A percentile compares a stretch with the other conserved stretches of the same genome.
Evolutionary conservation across 2,329 filamentous ascomycete species (phyloP).

Genomic region (Thermothelomyces thermophilus): DNA sequence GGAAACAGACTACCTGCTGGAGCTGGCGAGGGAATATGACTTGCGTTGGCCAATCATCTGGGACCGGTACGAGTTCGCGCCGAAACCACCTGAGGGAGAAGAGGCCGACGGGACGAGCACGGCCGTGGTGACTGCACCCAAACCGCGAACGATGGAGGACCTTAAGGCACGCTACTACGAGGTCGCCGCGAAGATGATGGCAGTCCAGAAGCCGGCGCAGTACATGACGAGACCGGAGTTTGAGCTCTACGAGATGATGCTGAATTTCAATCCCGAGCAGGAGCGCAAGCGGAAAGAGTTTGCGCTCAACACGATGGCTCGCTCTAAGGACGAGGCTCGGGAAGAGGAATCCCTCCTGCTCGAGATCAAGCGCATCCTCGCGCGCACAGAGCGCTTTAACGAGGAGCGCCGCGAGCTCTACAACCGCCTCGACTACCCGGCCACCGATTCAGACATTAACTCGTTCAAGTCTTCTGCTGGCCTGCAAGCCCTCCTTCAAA

Average conservation of each 20-base stretch:
- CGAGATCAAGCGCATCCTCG: slow-evolving; percentile 86
- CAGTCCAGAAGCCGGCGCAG: slow-evolving; percentile 68
- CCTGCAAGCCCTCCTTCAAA: slow-evolving; percentile 72
- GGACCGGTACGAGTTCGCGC: slow-evolving; percentile 79
- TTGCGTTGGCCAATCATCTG: slow-evolving; percentile 86
- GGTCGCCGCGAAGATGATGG: slow-evolving; percentile 76
- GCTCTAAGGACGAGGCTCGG: slow-evolving; percentile 78
- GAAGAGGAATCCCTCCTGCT: slow-evolving; percentile 87
- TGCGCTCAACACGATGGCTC: slow-evolving; percentile 69
- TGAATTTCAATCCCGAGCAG: slow-evolving; percentile 73
- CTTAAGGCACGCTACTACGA: slow-evolving; percentile 88
- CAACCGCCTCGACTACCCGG: slow-evolving; percentile 75
- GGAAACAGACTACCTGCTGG: slow-evolving; percentile 88
- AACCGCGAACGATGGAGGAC: slow-evolving; percentile 71
- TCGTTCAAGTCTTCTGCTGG: slow-evolving; percentile 77
- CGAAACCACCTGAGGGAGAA: slow-evolving; percentile 40
- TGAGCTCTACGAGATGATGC: slow-evolving; percentile 74
- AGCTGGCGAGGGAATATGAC: slow-evolving; percentile 69
- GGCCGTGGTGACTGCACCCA: slow-evolving; percentile 47
- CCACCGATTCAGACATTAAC: slow-evolving; percentile 60
- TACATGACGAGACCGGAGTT: slow-evolving; percentile 87
- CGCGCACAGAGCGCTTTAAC: slow-evolving; percentile 77
- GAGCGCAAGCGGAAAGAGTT: slow-evolving; percentile 80
- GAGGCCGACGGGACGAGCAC: slow-evolving; percentile 42
- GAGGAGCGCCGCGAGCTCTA: slow-evolving; percentile 84